Evolutionary conservation across 495 filamentous ascomycete genomes (phyloP).

Genomic region (Hypoxylon trugodes): DNA sequence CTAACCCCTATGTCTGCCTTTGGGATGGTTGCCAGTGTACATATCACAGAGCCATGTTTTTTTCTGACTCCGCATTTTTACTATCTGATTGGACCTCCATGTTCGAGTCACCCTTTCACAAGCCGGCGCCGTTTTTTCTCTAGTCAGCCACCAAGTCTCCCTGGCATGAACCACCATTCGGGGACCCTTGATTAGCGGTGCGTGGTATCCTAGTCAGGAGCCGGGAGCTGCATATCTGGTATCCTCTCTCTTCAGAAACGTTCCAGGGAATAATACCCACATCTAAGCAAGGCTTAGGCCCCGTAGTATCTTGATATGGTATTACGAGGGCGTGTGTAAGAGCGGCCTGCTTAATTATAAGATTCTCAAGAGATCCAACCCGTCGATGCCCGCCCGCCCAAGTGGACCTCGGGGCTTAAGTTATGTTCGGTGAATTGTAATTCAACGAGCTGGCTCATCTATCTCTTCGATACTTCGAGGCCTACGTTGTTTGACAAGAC

Average conservation of each 20-base stretch:
- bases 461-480: not conserved
- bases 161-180: slow-evolving; percentile 6
- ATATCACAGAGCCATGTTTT: slow-evolving; percentile 18
- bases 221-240: slow-evolving; percentile 21
- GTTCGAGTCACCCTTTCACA: slow-evolving; percentile 14
- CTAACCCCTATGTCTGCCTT: slow-evolving; percentile 20
- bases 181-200: slow-evolving; percentile 11
- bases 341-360: slow-evolving; percentile 16
- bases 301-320: not conserved
- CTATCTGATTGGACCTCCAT: slow-evolving; percentile 24
- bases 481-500: not conserved
- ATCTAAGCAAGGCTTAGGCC: not conserved
- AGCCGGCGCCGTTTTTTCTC: slow-evolving; percentile 3
- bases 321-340: not conserved
- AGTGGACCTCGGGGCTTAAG: slow-evolving; percentile 18
- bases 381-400: slow-evolving; percentile 9
- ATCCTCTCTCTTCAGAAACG: slow-evolving; percentile 1
- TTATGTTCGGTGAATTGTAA: slow-evolving; percentile 11
- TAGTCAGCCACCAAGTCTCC: slow-evolving; percentile 18
- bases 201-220: slow-evolving; percentile 16
- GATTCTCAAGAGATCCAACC: slow-evolving; percentile 14
- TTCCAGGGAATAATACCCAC: slow-evolving; percentile 9
- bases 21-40: slow-evolving; percentile 8
- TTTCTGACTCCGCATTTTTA: slow-evolving; percentile 2
- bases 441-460: slow-evolving; percentile 13